Percentiles rank a stretch among this genome's conserved stretches.
phyloP scores from a whole-genome alignment of 495 filamentous ascomycete genomes.

The Extremus antarcticus region DNA sequence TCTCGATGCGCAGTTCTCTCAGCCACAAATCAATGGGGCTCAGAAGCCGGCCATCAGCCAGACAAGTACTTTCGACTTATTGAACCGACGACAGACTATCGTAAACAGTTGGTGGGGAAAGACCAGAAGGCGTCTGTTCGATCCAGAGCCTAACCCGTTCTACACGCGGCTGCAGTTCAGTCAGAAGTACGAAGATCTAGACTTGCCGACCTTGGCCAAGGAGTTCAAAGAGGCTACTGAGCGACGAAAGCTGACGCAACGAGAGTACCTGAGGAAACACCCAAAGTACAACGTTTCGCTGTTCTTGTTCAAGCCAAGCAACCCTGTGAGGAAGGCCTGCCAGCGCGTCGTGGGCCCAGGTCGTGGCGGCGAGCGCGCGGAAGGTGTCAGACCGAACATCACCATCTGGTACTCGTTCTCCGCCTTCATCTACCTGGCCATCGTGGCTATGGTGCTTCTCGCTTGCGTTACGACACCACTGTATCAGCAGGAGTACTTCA shows the following conservation, averaged over 20 bases:
- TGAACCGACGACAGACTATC: not conserved
- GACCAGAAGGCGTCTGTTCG: constrained; percentile 7
- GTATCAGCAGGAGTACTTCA: constrained; percentile 78
- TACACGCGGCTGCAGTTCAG: constrained; percentile 73
- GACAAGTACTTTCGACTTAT: not conserved
- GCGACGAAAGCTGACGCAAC: constrained; percentile 72
- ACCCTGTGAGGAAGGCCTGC: constrained; percentile 69
- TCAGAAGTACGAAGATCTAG: constrained; percentile 60
- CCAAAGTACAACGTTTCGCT: constrained; percentile 88
- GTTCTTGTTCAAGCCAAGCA: constrained; percentile 69
- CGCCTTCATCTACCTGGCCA: constrained; percentile 82
- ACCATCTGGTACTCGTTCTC: constrained; percentile 88
- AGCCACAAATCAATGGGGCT: constrained; percentile 16
- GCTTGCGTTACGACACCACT: constrained; percentile 91
- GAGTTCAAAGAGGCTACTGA: constrained; percentile 78
- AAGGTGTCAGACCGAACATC: constrained; percentile 77
- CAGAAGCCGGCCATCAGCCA: not conserved
- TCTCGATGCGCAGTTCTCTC: constrained; percentile 55
- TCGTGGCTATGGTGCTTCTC: constrained; percentile 92
- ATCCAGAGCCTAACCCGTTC: constrained; percentile 85
- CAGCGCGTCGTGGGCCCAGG: constrained; percentile 89
- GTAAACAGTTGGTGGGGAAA: constrained; percentile 3
- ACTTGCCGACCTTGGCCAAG: constrained; percentile 74
- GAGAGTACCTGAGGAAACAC: constrained; percentile 78
- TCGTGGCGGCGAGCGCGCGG: constrained; percentile 70